phyloP scores from a whole-genome alignment of 1,284 basidiomycete species.

The Erythrobasidium hasegawianum region DNA sequence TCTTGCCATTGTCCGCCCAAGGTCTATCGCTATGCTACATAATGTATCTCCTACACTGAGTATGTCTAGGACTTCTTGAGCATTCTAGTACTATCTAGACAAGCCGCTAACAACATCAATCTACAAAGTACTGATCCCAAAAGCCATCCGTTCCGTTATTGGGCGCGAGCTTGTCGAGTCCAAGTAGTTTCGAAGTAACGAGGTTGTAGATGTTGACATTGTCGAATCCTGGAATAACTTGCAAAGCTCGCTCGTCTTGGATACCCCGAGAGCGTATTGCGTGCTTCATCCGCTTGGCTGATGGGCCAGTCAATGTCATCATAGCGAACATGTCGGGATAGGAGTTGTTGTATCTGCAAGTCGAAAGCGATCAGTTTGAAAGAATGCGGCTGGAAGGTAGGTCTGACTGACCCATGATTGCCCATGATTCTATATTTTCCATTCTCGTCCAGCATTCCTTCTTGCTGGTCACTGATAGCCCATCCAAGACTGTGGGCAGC shows the following conservation, averaged over 20 bases:
- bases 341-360: conserved; percentile 68
- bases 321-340: conserved; percentile 76
- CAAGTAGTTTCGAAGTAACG: conserved; percentile 53
- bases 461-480: conserved; percentile 58
- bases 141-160: conserved; percentile 75
- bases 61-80: no score
- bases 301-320: conserved; percentile 84
- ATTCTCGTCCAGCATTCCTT: conserved; percentile 53
- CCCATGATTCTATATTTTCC: conserved; percentile 65
- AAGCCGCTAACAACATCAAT: no score
- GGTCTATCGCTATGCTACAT: no score
- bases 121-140: conserved; percentile 66
- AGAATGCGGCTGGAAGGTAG: background rate
- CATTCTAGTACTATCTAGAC: no score
- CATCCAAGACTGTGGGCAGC: conserved; percentile 60
- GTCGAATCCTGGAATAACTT: conserved; percentile 68
- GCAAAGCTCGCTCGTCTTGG: background rate
- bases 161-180: conserved; percentile 52
- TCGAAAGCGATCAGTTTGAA: conserved; percentile 56
- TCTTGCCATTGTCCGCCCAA: no score
- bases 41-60: no score
- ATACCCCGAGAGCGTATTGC: conserved; percentile 46
- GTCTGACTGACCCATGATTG: conserved; percentile 17
- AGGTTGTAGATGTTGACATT: conserved; percentile 82
- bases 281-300: conserved; percentile 64